Base-by-base conservation (phyloP, 352 stramenopile species). In the Plasmopara muralis region DNA sequence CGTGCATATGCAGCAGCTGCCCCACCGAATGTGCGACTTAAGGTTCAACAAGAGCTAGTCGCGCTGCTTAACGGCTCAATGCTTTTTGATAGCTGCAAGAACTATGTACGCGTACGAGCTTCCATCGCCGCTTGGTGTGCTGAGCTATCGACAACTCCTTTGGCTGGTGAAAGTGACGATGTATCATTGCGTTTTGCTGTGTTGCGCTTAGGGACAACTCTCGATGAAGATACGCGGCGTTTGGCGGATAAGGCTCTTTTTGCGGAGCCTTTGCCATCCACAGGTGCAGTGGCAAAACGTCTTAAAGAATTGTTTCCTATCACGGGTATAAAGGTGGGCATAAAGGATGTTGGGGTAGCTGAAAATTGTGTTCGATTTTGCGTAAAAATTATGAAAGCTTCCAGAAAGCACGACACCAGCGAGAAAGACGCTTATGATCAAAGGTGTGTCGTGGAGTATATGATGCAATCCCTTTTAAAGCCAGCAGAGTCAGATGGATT, bases 71-170 rank as follows among this genome's bases (percentile, higher is more conserved):
- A 75, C 18, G 68, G 79, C 6, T 66, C 68, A 0, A 86, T 82
- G 30, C 49, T 92, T 5, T 89, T 83, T 18, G 74, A 89, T 29
- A 29, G 47, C 9, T 64, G 41, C 16, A 81, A 74, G 43, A 83
- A 79, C 20, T 92, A 89, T 40, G 59, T 65, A 18, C 78, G 82
- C 5, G 75, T 92, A 6, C 74, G 77, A 38, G 53, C 63, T 42
- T 72, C 74, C 0, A 66, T 92, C 43, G 82, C 71, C 28, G 53
- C 60, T 9, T 92, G 82, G 82, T 74, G 68, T n/a, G 64, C 55
- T 38, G 67, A 72, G 18, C 51, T 89, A 10, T 52, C 73, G 49
- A 59, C 33, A 1, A 54, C 43, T 5, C 60, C 50, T 4, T 28
- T 46, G 7, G 25, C 48, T 37, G 47, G 34, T 18, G 43, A 52